Evolutionary conservation across 2,329 filamentous ascomycete species (phyloP).

Genomic region (Apiospora kogelbergensis): DNA sequence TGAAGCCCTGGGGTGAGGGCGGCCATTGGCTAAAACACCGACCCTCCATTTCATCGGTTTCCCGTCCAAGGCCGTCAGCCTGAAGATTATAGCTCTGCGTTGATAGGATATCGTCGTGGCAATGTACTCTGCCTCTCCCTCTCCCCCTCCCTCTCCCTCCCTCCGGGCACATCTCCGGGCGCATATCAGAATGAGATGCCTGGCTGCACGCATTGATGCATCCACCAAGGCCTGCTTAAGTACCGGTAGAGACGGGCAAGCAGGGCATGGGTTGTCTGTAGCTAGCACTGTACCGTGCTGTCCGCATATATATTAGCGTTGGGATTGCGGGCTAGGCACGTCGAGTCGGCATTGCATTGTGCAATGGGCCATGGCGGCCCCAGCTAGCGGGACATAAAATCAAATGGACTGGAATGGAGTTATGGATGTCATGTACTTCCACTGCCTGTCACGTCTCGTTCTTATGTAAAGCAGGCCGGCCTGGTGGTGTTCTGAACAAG

Average conservation of each 20-base stretch:
- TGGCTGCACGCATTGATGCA: too few species aligned
- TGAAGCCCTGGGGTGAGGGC: background rate
- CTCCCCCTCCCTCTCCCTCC: too few species aligned
- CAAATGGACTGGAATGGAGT: background rate
- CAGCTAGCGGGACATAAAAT: conserved; percentile 5
- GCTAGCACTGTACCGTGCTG: background rate
- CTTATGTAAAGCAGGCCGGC: background rate
- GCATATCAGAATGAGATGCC: background rate
- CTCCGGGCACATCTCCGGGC: background rate
- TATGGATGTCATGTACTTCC: background rate
- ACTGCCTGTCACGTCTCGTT: background rate
- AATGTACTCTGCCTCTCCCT: background rate
- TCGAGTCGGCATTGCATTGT: conserved; percentile 24
- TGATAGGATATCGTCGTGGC: background rate
- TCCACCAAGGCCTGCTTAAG: too few species aligned
- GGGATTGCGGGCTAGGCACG: conserved; percentile 21
- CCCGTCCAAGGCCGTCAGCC: background rate
- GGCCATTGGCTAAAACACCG: background rate
- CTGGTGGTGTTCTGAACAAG: background rate
- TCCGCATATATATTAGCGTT: conserved; percentile 17
- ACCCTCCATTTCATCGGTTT: background rate
- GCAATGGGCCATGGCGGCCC: background rate
- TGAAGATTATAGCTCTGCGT: background rate
- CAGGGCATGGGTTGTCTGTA: background rate
- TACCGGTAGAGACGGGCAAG: background rate